Conservation (phyloP, 441 rosid genomes). For the Corymbia citriodora region DNA sequence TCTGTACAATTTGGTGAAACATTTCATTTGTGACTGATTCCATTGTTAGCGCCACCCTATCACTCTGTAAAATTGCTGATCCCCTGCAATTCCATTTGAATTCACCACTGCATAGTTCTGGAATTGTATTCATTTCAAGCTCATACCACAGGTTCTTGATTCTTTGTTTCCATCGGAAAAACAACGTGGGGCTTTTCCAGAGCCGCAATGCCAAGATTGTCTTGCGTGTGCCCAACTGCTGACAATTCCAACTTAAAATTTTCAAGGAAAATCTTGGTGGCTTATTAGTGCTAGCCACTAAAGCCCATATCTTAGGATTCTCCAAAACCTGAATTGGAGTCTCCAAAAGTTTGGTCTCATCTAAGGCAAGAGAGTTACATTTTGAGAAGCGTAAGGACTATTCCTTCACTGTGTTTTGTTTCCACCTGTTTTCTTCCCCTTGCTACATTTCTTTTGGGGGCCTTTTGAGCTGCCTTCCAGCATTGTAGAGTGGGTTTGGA, state of each 20-base stretch:
- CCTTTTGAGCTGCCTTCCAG: background rate
- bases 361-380: background rate
- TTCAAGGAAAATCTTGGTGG: background rate
- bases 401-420: background rate
- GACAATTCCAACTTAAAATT: background rate
- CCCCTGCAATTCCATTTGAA: background rate
- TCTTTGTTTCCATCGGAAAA: background rate
- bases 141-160: background rate
- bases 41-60: background rate
- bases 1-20: background rate
- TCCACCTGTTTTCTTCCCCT: background rate
- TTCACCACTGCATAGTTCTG: background rate
- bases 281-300: background rate
- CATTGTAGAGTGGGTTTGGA: background rate
- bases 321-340: background rate
- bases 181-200: background rate
- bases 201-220: background rate
- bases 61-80: background rate
- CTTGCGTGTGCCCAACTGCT: background rate
- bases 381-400: fast-evolving
- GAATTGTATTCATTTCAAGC: background rate
- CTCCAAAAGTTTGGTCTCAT: background rate
- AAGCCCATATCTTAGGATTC: background rate
- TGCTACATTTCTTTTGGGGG: background rate
- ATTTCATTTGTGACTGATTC: background rate